A percentile compares a stretch with the other conserved stretches of the same genome.
Conservation (phyloP, 768 basidiomycete species). For the Boletus rubroflammeus region DNA sequence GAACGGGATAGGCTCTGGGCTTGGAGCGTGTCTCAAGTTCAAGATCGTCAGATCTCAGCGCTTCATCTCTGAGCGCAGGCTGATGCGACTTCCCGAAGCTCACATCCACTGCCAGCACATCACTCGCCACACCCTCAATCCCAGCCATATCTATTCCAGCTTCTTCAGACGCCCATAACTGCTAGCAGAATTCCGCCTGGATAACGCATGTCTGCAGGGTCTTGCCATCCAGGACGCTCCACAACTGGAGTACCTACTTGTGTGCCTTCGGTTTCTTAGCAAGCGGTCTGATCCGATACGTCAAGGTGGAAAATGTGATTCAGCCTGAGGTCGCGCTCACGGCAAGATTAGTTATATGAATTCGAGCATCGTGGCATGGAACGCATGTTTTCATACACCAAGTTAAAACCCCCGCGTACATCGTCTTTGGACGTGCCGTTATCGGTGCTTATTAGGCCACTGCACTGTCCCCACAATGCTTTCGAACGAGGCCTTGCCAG, state of each 20-base stretch:
- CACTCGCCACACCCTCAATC: constrained; percentile 7
- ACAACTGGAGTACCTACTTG: not conserved
- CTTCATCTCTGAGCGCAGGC: not conserved
- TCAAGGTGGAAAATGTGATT: not conserved
- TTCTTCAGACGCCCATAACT: constrained; percentile 5
- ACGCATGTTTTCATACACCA: constrained; percentile 8
- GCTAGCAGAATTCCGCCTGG: not conserved
- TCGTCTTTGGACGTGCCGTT: not conserved
- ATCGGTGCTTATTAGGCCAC: constrained; percentile 5
- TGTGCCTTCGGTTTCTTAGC: not conserved
- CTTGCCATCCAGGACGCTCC: not conserved
- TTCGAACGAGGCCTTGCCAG: not conserved
- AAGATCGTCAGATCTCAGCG: not conserved
- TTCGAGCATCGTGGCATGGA: not conserved
- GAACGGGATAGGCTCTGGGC: no score
- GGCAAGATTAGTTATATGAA: not conserved
- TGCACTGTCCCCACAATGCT: not conserved
- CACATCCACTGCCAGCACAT: not conserved
- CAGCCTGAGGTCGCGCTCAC: not conserved
- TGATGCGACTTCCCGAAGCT: not conserved
- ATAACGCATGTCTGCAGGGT: constrained; percentile 17
- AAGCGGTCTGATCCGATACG: constrained; percentile 4
- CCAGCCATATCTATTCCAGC: not conserved
- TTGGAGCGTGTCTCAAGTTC: not conserved
- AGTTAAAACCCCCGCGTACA: constrained; percentile 3